phyloP scores from a whole-genome alignment of 176 grass and related monocot species.

The Phragmites australis region DNA sequence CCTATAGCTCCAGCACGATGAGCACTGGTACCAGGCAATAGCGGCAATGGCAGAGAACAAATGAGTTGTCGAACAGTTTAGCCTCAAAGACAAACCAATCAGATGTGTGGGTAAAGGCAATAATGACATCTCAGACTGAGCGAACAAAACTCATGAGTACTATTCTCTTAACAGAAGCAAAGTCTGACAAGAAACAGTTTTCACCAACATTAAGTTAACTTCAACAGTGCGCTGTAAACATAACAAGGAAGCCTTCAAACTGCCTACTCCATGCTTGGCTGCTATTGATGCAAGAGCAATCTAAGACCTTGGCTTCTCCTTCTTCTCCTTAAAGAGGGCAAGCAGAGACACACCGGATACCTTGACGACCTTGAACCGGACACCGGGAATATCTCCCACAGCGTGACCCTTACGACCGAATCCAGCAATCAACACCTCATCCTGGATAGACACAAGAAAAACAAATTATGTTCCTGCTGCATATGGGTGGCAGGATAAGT shows the following conservation, averaged over 20 bases:
- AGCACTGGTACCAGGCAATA: neutral
- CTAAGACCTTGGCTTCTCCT: conserved; percentile 71
- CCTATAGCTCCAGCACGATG: too few relatives aligned
- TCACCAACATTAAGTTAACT: conserved; percentile 42
- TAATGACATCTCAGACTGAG: neutral
- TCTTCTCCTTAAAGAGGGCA: conserved; percentile 74
- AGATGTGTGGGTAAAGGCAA: neutral
- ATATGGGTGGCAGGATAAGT: neutral
- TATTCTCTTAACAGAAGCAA: conserved; percentile 21
- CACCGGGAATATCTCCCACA: conserved; percentile 73
- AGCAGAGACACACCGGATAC: conserved; percentile 71
- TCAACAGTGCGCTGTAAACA: conserved; percentile 37
- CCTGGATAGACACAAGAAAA: conserved; percentile 23
- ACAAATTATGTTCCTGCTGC: neutral
- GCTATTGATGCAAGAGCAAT: neutral
- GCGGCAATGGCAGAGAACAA: too few relatives aligned
- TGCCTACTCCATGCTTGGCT: conserved; percentile 31
- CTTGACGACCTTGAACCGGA: conserved; percentile 80
- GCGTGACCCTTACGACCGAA: conserved; percentile 68
- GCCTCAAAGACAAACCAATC: neutral
- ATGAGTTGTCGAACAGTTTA: neutral
- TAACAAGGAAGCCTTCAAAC: conserved; percentile 25
- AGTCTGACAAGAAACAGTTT: conserved; percentile 29
- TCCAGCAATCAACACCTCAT: conserved; percentile 71
- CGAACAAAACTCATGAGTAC: conserved; percentile 19